Conservation (phyloP, 2,329 filamentous ascomycete species). For the Fusarium graminum region DNA sequence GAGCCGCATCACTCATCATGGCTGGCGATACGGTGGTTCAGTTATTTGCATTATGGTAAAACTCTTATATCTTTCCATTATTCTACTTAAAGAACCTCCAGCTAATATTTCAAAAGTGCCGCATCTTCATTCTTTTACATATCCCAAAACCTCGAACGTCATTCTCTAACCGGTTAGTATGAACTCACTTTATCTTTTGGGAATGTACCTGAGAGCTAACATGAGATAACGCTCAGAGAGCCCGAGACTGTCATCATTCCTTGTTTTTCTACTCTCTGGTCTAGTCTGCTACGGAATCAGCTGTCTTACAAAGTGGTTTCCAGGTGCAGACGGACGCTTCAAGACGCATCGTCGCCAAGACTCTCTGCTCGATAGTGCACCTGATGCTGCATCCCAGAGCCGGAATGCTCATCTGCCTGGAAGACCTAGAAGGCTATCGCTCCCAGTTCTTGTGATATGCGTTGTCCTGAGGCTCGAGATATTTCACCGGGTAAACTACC, state of each 20-base stretch:
- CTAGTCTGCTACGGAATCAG: constrained; percentile 58
- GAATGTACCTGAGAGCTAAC: constrained; percentile 3
- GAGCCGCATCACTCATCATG: constrained; percentile 32
- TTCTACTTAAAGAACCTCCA: background rate
- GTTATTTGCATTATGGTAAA: constrained; percentile 46
- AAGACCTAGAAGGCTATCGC: constrained; percentile 61
- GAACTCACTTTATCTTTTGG: background rate
- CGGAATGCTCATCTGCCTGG: constrained; percentile 56
- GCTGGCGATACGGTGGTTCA: constrained; percentile 42
- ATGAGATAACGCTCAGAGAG: constrained; percentile 55
- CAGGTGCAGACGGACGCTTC: constrained; percentile 63
- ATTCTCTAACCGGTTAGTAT: constrained; percentile 62
- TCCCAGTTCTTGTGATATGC: constrained; percentile 59
- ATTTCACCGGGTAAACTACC: constrained; percentile 60
- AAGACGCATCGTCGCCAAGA: constrained; percentile 48
- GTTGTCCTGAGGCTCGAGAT: constrained; percentile 63
- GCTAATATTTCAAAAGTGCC: constrained; percentile 53
- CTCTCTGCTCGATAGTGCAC: constrained; percentile 41
- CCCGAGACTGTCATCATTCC: constrained; percentile 62
- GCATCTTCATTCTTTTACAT: constrained; percentile 64
- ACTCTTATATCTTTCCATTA: background rate
- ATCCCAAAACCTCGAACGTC: constrained; percentile 60
- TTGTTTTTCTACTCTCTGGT: constrained; percentile 62
- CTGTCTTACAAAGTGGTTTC: constrained; percentile 60
- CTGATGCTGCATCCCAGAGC: constrained; percentile 51